Conservation (phyloP, 495 filamentous ascomycete species). For the Trichoderma gamsii region DNA sequence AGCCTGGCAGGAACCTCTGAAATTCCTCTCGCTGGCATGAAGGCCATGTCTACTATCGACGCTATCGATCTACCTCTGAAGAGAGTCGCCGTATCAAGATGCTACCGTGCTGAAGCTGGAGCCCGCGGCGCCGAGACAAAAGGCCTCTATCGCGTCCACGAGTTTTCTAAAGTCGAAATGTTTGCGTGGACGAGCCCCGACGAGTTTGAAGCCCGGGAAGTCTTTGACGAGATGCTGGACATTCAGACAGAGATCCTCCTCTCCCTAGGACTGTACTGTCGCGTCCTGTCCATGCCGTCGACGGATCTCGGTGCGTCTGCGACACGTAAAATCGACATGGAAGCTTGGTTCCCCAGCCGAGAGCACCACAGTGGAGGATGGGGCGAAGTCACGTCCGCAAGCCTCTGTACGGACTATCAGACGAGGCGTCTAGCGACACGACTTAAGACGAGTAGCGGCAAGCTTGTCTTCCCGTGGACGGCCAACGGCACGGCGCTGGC, state of each 20-base stretch:
- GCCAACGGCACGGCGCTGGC: slow-evolving; percentile 93
- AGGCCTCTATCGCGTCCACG: slow-evolving; percentile 95
- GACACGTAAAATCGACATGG: slow-evolving; percentile 80
- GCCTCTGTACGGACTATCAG: slow-evolving; percentile 94
- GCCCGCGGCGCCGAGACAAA: slow-evolving; percentile 84
- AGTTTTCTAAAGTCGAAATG: slow-evolving; percentile 97
- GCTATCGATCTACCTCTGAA: slow-evolving; percentile 63
- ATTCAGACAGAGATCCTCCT: slow-evolving; percentile 79
- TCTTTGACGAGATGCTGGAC: slow-evolving; percentile 77
- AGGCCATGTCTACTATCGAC: slow-evolving; percentile 64
- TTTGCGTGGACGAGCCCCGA: slow-evolving; percentile 75
- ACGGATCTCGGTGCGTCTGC: slow-evolving; percentile 85
- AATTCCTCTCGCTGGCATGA: slow-evolving; percentile 88
- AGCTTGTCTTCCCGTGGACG: slow-evolving; percentile 64
- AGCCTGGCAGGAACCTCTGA: slow-evolving; percentile 84
- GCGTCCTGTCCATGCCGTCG: slow-evolving; percentile 87
- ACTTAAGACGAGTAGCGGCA: slow-evolving; percentile 42
- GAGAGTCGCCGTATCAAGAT: slow-evolving; percentile 74
- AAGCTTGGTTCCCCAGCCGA: slow-evolving; percentile 86
- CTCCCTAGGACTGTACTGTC: slow-evolving; percentile 72
- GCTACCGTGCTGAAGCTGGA: slow-evolving; percentile 92
- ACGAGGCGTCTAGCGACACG: slow-evolving; percentile 71
- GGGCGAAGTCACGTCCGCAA: slow-evolving; percentile 89
- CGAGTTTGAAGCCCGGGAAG: slow-evolving; percentile 35
- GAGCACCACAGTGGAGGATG: slow-evolving; percentile 68